A percentile compares a stretch with the other conserved stretches of the same genome.
Conservation (phyloP, 2,329 filamentous ascomycete species). For the Fonsecaea erecta region DNA sequence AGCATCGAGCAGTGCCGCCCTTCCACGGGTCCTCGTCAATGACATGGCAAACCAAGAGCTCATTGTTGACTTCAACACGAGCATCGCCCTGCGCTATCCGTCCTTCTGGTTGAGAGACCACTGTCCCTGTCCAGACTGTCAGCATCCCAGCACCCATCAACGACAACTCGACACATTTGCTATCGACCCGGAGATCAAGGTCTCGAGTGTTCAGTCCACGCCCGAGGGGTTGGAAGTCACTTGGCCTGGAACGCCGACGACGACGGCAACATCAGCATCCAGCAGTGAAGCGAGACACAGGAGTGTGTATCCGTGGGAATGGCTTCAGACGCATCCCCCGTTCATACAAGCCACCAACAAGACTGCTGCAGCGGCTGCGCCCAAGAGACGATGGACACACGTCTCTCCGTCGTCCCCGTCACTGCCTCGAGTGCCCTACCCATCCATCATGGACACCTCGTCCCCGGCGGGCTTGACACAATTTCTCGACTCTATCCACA, state of each 20-base stretch:
- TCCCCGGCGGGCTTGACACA: conserved; percentile 45
- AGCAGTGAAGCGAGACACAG: conserved; percentile 59
- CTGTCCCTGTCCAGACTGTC: conserved; percentile 69
- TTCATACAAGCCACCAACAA: conserved; percentile 39
- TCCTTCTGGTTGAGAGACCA: conserved; percentile 63
- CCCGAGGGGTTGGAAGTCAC: conserved; percentile 28
- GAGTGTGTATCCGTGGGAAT: conserved; percentile 69
- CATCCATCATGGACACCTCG: conserved; percentile 62
- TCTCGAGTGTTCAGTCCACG: conserved; percentile 10
- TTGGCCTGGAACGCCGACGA: conserved; percentile 23
- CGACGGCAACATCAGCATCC: conserved; percentile 49
- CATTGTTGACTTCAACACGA: conserved; percentile 34
- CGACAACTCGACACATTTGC: conserved; percentile 70
- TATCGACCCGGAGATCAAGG: conserved; percentile 48
- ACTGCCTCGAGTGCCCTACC: conserved; percentile 52
- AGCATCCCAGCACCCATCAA: conserved; percentile 73
- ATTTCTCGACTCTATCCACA: conserved; percentile 34
- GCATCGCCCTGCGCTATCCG: conserved; percentile 34
- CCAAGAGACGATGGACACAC: conserved; percentile 27
- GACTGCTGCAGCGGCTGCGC: not conserved
- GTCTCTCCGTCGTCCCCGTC: conserved; percentile 18
- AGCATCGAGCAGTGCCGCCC: not conserved
- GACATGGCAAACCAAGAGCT: conserved; percentile 38
- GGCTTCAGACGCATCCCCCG: conserved; percentile 58
- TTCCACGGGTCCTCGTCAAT: conserved; percentile 34